Base-by-base conservation (phyloP, 495 filamentous ascomycete genomes). In the Hyphodiscus hymeniophilus region DNA sequence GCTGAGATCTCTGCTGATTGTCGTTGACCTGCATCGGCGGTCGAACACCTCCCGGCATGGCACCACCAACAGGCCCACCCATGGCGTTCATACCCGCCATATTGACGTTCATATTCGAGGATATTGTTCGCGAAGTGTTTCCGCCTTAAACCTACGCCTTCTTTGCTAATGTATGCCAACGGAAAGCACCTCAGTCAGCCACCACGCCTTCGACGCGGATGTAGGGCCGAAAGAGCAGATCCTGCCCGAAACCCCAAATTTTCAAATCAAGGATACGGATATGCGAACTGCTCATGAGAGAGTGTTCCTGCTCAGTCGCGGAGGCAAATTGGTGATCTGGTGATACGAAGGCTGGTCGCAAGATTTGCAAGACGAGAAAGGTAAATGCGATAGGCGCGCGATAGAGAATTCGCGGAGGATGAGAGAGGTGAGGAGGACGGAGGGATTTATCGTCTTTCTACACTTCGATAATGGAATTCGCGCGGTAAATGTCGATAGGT, bases 41-140 rank as follows among this genome's bases (percentile, higher is more conserved):
- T 20, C 42, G 43, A 42, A 38, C 50, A 10, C 38, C 47, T 28
- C 46, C 84, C 12, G 78, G 77, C 61, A 84, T 78, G 33, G 66
- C 67, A 42, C 71, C 69, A 41, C 82, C 81, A 11, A 81, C 80
- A 12, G 80, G 77, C 50, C 76, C 81, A 45, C 79, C 81, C 58
- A 75, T 71, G 62, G 73, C 68, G 59, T 75, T 81, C 72, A 86
- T 83, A 51, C 69, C 73, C 50, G 68, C 68, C 70, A 84, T 79
- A 60, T 81, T 82, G 61, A 85, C 76, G 66, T 80, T 89, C 82
- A 89, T 91, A 56, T 56, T 58, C 47, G 51, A 46, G 41, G 41
- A 32, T 53, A 38, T n/a, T 10, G 20, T 38, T 54, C 53, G 57
- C 56, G 58, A 61, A 56, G 35, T 24, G 39, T 22, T 17, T 42